Conservation (phyloP, 805 yeast species). For the Clavispora phyllophila region DNA sequence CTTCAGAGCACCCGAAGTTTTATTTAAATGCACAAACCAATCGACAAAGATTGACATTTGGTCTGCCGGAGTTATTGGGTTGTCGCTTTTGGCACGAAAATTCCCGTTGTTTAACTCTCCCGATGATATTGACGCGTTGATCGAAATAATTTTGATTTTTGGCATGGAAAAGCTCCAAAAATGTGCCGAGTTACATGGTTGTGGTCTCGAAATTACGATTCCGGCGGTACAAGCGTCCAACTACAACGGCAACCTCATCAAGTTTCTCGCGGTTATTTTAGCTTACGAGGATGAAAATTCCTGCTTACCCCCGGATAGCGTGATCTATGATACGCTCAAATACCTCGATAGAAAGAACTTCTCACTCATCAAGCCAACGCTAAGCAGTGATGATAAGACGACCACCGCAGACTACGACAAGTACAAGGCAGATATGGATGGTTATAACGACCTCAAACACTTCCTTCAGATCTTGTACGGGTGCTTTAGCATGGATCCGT, state of each 20-base stretch:
- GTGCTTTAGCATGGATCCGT: slow-evolving; percentile 56
- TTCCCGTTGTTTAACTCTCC: slow-evolving; percentile 93
- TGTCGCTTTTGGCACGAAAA: slow-evolving; percentile 71
- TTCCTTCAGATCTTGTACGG: slow-evolving; percentile 53
- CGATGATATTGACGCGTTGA: slow-evolving; percentile 87
- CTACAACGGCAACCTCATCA: slow-evolving; percentile 29
- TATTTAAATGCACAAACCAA: slow-evolving; percentile 81
- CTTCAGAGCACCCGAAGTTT: slow-evolving; percentile 89
- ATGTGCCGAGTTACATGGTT: slow-evolving; percentile 82
- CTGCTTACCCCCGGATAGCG: slow-evolving; percentile 66
- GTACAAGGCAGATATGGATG: slow-evolving; percentile 18
- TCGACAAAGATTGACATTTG: slow-evolving; percentile 79
- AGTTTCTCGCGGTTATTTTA: slow-evolving; percentile 25
- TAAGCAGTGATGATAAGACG: slow-evolving; percentile 10
- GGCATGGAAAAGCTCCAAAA: slow-evolving; percentile 69
- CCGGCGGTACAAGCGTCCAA: slow-evolving; percentile 12
- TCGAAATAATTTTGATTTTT: slow-evolving; percentile 77
- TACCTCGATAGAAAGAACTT: slow-evolving; percentile 42
- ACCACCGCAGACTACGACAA: slow-evolving; percentile 11
- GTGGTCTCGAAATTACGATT: slow-evolving; percentile 61
- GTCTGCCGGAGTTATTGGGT: slow-evolving; percentile 86
- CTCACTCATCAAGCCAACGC: slow-evolving; percentile 22
- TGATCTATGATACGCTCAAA: slow-evolving; percentile 59
- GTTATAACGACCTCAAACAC: slow-evolving; percentile 37
- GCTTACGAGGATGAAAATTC: slow-evolving; percentile 46